These are phyloP conservation scores for Chenopodium berlandieri DNA, from an alignment of 148 eudicot genomes.

Conservation along the genomic window DNA sequence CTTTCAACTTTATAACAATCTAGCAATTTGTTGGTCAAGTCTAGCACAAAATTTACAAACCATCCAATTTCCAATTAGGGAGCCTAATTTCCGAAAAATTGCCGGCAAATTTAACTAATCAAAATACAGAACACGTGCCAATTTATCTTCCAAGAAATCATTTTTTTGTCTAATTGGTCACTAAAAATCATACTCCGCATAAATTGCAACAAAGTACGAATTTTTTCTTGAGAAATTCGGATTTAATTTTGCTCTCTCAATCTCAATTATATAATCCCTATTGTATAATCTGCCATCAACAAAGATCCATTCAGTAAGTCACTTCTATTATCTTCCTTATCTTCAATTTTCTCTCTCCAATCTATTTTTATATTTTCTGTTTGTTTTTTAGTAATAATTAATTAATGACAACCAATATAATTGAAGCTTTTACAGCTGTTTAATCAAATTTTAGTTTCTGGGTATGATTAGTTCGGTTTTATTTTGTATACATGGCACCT, in stretches of 20 bases:
- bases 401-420: background rate
- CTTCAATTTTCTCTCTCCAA: background rate
- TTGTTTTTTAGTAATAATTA: background rate
- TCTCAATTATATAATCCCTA: background rate
- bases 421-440: constrained; percentile 9
- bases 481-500: background rate
- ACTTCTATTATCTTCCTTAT: background rate
- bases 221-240: background rate
- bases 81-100: background rate
- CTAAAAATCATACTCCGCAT: background rate
- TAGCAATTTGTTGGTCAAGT: background rate
- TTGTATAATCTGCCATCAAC: constrained; percentile 1
- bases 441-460: background rate
- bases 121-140: constrained; percentile 5
- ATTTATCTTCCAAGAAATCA: background rate
- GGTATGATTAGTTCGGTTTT: background rate
- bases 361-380: constrained; percentile 8
- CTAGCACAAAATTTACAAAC: background rate
- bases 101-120: constrained; percentile 1
- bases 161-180: background rate
- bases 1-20: no score
- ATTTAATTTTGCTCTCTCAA: background rate
- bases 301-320: constrained; percentile 13
- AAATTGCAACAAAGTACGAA: background rate
- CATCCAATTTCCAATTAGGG: background rate